These are phyloP conservation scores for Hortiboletus campestris DNA, from an alignment of 768 basidiomycete genomes.

Conservation along the genomic window DNA sequence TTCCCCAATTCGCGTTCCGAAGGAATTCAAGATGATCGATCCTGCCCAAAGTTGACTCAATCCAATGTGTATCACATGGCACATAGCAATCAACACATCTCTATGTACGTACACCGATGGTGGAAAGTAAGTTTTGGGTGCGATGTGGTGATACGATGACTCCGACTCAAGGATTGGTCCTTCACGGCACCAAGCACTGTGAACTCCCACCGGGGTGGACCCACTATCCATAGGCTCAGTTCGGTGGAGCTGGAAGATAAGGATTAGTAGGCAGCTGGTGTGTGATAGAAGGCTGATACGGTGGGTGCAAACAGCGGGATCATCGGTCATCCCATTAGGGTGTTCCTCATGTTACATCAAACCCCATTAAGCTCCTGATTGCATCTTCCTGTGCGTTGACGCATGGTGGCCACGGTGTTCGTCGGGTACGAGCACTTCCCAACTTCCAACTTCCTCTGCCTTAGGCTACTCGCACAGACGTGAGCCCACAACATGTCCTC, in stretches of 20 bases:
- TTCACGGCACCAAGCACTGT: too few relatives aligned
- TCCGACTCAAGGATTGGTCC: slow-evolving; percentile 59
- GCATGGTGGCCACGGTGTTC: neutral
- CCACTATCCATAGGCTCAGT: too few relatives aligned
- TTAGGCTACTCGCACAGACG: neutral
- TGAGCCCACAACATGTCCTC: slow-evolving; percentile 22
- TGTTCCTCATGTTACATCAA: neutral
- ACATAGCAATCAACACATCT: too few relatives aligned
- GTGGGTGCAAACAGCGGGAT: neutral
- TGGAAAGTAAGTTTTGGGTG: too few relatives aligned
- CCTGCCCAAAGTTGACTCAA: too few relatives aligned
- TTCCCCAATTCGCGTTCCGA: fast-evolving
- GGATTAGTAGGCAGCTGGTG: too few relatives aligned
- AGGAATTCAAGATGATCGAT: too few relatives aligned
- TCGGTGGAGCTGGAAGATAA: too few relatives aligned
- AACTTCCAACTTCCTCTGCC: neutral
- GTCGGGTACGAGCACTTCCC: neutral
- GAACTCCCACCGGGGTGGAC: too few relatives aligned
- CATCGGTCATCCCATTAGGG: neutral
- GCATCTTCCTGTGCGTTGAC: neutral
- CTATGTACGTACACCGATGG: too few relatives aligned
- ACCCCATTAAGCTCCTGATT: neutral
- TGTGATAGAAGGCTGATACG: neutral
- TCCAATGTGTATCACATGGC: too few relatives aligned
- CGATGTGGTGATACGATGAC: too few relatives aligned